Evolutionary conservation across 306 rosid species (phyloP), one percentile per base, ranked within the genome.

Genomic region (Coriaria nepalensis): DNA sequence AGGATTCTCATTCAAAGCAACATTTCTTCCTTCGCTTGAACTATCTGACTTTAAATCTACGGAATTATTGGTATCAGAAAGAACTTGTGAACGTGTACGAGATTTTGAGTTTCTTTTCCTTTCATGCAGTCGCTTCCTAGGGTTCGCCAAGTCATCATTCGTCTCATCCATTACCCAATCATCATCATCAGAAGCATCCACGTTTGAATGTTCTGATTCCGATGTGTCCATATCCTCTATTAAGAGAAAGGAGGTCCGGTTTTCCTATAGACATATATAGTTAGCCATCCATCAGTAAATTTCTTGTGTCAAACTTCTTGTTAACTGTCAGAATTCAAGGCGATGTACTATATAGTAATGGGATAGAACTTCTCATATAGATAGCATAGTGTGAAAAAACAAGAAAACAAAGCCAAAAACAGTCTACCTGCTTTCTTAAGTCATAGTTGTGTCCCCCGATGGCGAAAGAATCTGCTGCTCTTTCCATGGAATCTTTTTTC

Each of bases 221-320:
- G 87, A 77, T 37, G 57, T 76, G 58, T 83, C 87, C 94, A 87
- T 87, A 67, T 83, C 96, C 65, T 84, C 96, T 32, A 50, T 47
- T 45, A 66, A 43, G 33, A 69, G n/a, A 46, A 75, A 38, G 39
- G 94, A 83, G 37, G 36, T 66, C 33, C 79, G 73, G 45, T 55
- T 39, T 52, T 80, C 94, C 96, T 87, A 20, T n/a, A 61, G 57
- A 46, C 56, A 55, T 9, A 41, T 12, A 43, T 35, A 9, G 49
- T 49, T 20, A 49, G 20, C 46, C 11, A 9, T 42, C 33, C 47
- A 46, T 39, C 33, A 42, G 53, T 40, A 13, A 51, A 13, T 33
- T 46, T 3, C 29, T 20, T 20, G 29, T 20, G 29, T 20, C 29
- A 20, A 20, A 20, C 29, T 20, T 20, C 29, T 20, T 20, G 29